Evolutionary conservation across 208 protist species (phyloP).

Genomic region (Leishmania major): DNA sequence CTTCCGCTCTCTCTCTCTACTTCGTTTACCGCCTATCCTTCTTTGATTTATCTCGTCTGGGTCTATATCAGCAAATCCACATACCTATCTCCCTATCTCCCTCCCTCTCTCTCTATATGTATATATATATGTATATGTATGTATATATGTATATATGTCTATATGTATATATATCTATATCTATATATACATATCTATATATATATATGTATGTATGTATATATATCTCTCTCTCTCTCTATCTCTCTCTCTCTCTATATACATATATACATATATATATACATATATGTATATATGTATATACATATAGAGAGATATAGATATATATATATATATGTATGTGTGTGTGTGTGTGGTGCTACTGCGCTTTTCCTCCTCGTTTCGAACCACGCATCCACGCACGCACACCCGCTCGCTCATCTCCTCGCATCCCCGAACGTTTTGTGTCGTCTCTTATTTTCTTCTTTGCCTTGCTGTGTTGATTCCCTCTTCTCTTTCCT

Average conservation of each 20-base stretch:
- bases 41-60: not conserved
- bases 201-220: not conserved
- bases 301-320: no score
- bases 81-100: not conserved
- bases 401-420: not conserved
- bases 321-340: not conserved
- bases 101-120: constrained; percentile 6
- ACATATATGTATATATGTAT: not conserved
- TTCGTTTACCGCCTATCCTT: not conserved
- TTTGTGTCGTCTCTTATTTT: not conserved
- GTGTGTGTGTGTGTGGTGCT: not conserved
- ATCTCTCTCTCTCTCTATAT: no score
- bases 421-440: not conserved
- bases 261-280: not conserved
- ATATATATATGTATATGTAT: not conserved
- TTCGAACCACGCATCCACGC: not conserved
- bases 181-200: no score
- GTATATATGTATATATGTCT: no score
- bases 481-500: not conserved
- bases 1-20: not conserved
- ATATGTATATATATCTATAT: no score
- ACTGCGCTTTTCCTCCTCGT: not conserved
- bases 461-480: not conserved
- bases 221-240: no score
- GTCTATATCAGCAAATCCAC: not conserved